phyloP scores from a whole-genome alignment of 176 grass and related monocot genomes.

The Carex littledalei region DNA sequence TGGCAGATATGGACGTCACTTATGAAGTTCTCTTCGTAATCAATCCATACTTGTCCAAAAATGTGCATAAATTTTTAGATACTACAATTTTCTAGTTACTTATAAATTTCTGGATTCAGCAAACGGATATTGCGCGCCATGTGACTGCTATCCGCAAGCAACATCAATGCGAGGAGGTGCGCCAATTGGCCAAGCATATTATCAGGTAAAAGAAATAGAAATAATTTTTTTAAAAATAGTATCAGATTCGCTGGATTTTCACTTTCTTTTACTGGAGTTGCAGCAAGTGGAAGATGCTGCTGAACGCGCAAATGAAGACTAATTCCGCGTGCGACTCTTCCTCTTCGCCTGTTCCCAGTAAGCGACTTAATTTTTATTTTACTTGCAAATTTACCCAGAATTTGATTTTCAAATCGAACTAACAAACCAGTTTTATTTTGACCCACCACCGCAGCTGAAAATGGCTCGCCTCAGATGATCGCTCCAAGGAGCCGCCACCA shows the following conservation, averaged over 20 bases:
- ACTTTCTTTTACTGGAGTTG: conserved; percentile 27
- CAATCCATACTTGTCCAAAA: not conserved
- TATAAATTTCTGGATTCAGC: conserved; percentile 34
- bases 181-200: conserved; percentile 57
- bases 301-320: conserved; percentile 56
- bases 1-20: conserved; percentile 77
- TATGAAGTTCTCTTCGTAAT: conserved; percentile 61
- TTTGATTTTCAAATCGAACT: not conserved
- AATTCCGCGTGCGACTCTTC: conserved; percentile 37
- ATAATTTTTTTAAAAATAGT: not conserved
- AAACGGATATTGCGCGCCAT: conserved; percentile 67
- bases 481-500: conserved; percentile 34
- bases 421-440: not conserved
- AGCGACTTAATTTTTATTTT: not conserved
- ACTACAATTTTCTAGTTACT: conserved; percentile 1
- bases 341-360: conserved; percentile 48
- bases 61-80: not conserved
- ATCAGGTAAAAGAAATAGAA: conserved; percentile 49
- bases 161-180: conserved; percentile 55
- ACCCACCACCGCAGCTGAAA: conserved; percentile 45
- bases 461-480: conserved; percentile 63
- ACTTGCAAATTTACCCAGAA: not conserved
- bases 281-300: conserved; percentile 85
- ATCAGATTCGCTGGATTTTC: conserved; percentile 7
- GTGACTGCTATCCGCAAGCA: conserved; percentile 65